Conservation (phyloP, 2,329 filamentous ascomycete genomes). For the Ophiocordyceps camponoti-saundersi region DNA sequence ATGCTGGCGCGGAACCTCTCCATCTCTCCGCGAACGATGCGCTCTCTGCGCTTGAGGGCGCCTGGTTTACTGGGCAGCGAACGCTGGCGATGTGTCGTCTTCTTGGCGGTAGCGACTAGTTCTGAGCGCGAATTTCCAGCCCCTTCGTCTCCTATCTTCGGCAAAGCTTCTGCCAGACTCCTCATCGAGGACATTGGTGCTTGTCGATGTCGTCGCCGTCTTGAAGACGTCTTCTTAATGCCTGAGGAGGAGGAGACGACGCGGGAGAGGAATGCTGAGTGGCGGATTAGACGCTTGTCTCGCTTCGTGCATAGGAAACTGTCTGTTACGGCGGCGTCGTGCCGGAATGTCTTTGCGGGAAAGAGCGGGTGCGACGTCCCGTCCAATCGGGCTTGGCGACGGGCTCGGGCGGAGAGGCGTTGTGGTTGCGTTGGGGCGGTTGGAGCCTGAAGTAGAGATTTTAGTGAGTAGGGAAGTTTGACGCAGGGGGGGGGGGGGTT, state of each 20-base stretch:
- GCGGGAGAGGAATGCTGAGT: constrained; percentile 60
- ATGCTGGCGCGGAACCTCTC: constrained; percentile 72
- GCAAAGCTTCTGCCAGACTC: constrained; percentile 64
- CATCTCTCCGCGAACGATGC: constrained; percentile 63
- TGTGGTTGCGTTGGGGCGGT: constrained; percentile 15
- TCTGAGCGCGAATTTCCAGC: too few species aligned
- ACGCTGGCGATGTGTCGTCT: background rate
- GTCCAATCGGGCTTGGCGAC: constrained; percentile 33
- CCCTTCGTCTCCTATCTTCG: constrained; percentile 32
- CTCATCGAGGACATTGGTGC: constrained; percentile 40
- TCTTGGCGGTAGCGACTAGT: constrained; percentile 15
- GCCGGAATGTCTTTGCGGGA: constrained; percentile 33
- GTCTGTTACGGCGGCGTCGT: constrained; percentile 32
- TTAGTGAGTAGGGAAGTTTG: background rate
- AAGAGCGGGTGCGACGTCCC: constrained; percentile 30
- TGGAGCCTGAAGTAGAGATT: background rate
- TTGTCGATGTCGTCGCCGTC: constrained; percentile 33
- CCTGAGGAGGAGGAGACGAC: constrained; percentile 41
- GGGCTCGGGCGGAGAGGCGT: constrained; percentile 38
- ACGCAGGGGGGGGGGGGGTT: too few species aligned
- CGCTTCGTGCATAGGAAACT: constrained; percentile 57
- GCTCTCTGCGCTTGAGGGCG: constrained; percentile 69
- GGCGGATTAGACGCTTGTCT: constrained; percentile 71
- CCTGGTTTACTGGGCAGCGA: constrained; percentile 55
- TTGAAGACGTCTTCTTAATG: constrained; percentile 10